Evolutionary conservation across 352 stramenopile species (phyloP).

Genomic region (Phytophthora ramorum): DNA sequence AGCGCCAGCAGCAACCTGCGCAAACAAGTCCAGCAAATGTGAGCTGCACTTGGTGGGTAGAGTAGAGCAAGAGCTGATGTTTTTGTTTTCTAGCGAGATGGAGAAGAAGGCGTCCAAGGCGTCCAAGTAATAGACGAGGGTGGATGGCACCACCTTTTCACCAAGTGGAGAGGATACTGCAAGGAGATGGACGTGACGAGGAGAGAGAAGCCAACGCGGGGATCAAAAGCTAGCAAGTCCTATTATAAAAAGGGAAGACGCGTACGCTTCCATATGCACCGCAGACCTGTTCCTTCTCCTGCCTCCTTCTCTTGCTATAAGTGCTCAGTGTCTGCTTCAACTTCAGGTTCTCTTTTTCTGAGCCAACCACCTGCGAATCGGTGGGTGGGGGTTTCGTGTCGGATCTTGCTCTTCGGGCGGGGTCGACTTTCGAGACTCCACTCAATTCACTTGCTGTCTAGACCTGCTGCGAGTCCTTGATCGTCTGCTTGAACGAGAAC

Average conservation of each 20-base stretch:
- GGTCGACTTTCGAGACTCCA: slow-evolving; percentile 1
- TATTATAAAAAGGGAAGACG: slow-evolving; percentile 35
- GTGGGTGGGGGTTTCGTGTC: slow-evolving; percentile 7
- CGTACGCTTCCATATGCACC: slow-evolving; percentile 31
- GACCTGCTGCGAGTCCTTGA: slow-evolving; percentile 66
- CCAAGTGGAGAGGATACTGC: no score
- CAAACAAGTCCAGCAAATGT: slow-evolving; percentile 88
- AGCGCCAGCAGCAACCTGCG: slow-evolving; percentile 77
- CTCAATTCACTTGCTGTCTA: slow-evolving; percentile 32
- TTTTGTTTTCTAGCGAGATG: slow-evolving; percentile 41
- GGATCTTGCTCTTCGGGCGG: slow-evolving; percentile 23
- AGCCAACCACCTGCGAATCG: slow-evolving; percentile 12
- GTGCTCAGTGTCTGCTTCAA: slow-evolving; percentile 24
- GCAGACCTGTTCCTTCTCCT: slow-evolving; percentile 22
- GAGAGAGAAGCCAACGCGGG: slow-evolving; percentile 1
- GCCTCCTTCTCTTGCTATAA: slow-evolving; percentile 17
- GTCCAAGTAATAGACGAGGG: slow-evolving; percentile 27
- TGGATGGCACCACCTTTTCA: no score
- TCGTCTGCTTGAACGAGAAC: slow-evolving; percentile 94
- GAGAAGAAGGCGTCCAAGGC: slow-evolving; percentile 72
- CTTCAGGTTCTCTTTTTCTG: slow-evolving; percentile 32
- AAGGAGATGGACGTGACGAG: background rate
- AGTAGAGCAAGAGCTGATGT: background rate
- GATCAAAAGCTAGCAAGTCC: slow-evolving; percentile 36
- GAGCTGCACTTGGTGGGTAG: slow-evolving; percentile 7